Evolutionary conservation across 768 basidiomycete genomes (phyloP), one percentile per base, ranked within the genome.

Genomic region (Tricholoma bakamatsutake): DNA sequence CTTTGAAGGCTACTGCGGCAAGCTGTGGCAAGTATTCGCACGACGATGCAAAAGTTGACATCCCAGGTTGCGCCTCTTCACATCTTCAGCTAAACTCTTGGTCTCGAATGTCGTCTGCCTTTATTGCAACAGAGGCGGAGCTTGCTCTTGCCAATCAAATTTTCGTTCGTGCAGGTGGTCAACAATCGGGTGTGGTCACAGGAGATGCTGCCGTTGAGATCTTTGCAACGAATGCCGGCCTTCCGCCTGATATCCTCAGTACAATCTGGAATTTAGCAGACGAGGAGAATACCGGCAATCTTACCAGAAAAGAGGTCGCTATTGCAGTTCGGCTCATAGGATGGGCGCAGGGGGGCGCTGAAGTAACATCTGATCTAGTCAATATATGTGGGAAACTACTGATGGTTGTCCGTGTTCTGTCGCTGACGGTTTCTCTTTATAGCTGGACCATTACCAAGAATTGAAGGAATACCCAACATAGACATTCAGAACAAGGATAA

Each of bases 211-310:
- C 82, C 30, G 77, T 81, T 43, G 78, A 81, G 33, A 76, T 88
- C 62, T 79, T 88, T 62, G 67, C 74, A 24, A 74, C 76, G 34
- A 80, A 82, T 17, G 55, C 58, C 15, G 73, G 73, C 40, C 76
- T 88, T 27, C 72, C 82, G 1, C 77, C 76, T n/a, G 64, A 68
- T n/a, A 69, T 75, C 28, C 73, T 88, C 21, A 77, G 80, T 15
- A 75, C 80, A 57, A 78, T 87, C 57, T 90, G 86, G 87, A 77
- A 78, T 8, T 67, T 87, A 45, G 79, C 82, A 18, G 85, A 87
- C 65, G 73, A 75, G 13, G 79, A 82, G 21, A 80, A 81, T 61
- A 80, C 75, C 54, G 83, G 82, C 1, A 76, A 75, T 62, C 72
- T 87, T 33, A 77, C 80, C 33, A 71, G 73, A 30, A 77, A 80